Percentiles rank a stretch among this genome's conserved stretches.
Evolutionary conservation across 495 filamentous ascomycete genomes (phyloP).

Genomic region (Cercophora newfieldiana): DNA sequence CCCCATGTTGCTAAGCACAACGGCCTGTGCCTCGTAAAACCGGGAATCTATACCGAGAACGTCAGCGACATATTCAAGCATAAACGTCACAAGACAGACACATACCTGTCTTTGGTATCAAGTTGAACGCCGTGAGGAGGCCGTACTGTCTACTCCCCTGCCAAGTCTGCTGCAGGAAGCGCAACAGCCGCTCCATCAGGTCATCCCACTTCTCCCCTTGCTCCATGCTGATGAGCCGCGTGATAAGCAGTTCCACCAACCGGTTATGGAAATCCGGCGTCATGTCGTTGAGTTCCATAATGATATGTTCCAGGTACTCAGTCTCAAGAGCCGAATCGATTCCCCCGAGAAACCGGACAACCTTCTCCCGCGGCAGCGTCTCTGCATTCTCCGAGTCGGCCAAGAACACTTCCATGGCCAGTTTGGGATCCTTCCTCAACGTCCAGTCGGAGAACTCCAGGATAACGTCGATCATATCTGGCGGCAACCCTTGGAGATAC

Average conservation of each 20-base stretch:
- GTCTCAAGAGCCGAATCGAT: conserved; percentile 72
- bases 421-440: conserved; percentile 62
- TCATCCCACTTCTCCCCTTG: conserved; percentile 52
- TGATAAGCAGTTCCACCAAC: conserved; percentile 74
- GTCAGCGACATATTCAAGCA: background rate
- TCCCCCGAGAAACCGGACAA: conserved; percentile 69
- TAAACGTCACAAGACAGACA: conserved; percentile 11
- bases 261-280: conserved; percentile 85
- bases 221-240: conserved; percentile 54
- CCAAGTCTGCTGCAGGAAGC: conserved; percentile 71
- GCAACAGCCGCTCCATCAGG: conserved; percentile 65
- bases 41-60: conserved; percentile 59
- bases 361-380: conserved; percentile 73
- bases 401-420: conserved; percentile 95
- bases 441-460: conserved; percentile 93
- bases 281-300: conserved; percentile 79
- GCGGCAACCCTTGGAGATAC: conserved; percentile 87
- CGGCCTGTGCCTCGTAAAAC: conserved; percentile 87
- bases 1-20: conserved; percentile 93
- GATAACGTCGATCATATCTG: conserved; percentile 86
- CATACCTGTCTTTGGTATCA: conserved; percentile 77
- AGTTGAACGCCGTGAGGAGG: conserved; percentile 68
- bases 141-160: conserved; percentile 78
- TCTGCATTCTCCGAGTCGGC: conserved; percentile 95
- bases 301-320: conserved; percentile 87